phyloP scores from a whole-genome alignment of 345 rosid species.

The Aurinia saxatilis region DNA sequence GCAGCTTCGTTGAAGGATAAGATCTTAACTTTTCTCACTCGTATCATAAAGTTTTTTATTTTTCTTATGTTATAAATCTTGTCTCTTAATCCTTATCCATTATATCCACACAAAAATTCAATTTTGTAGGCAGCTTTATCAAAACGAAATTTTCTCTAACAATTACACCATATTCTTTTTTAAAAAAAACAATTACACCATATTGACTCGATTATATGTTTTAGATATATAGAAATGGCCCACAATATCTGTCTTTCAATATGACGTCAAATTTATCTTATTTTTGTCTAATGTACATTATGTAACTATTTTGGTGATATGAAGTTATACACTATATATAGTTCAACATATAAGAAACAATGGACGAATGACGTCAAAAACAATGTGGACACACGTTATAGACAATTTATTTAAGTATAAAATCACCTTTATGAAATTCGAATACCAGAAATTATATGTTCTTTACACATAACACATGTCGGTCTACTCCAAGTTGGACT shows the following conservation, averaged over 20 bases:
- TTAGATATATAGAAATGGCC: neutral
- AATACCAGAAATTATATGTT: too few species aligned
- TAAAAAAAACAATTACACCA: slow-evolving; percentile 14
- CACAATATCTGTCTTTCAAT: slow-evolving; percentile 8
- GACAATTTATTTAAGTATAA: neutral
- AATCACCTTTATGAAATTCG: too few species aligned
- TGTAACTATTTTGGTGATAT: neutral
- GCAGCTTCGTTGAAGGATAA: slow-evolving; percentile 20
- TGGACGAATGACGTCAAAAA: neutral
- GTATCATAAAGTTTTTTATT: neutral
- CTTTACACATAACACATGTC: neutral
- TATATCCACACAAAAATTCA: slow-evolving; percentile 13
- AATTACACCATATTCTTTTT: slow-evolving; percentile 17
- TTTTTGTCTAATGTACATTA: neutral
- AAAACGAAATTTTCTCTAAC: neutral
- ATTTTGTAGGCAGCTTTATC: slow-evolving; percentile 19
- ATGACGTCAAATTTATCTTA: neutral
- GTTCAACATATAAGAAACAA: neutral
- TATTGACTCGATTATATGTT: slow-evolving; percentile 19
- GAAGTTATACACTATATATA: neutral
- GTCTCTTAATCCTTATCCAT: slow-evolving; percentile 28
- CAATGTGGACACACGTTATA: neutral
- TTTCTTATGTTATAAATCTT: neutral
- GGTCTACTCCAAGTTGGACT: neutral
- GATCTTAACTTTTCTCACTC: slow-evolving; percentile 20